Percentiles rank a stretch among this genome's conserved stretches.
phyloP scores from a whole-genome alignment of 2,329 filamentous ascomycete species.

The Aspergillus ochraceus region DNA sequence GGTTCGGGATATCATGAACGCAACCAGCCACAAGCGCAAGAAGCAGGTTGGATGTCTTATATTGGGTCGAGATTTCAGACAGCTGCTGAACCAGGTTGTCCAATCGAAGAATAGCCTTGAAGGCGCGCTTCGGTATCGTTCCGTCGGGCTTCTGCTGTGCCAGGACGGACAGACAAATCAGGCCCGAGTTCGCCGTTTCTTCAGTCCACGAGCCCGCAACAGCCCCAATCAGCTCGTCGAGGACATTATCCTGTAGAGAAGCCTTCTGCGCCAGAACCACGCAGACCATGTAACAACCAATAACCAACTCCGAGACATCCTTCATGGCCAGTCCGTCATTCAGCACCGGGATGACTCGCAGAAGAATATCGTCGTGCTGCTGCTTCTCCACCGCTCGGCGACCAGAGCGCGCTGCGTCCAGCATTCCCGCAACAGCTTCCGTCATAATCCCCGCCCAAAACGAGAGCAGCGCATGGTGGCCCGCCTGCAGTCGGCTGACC shows the following conservation, averaged over 20 bases:
- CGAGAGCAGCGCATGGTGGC: slow-evolving; percentile 74
- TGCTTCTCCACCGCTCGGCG: slow-evolving; percentile 73
- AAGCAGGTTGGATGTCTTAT: slow-evolving; percentile 35
- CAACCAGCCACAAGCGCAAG: slow-evolving; percentile 40
- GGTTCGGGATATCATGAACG: slow-evolving; percentile 32
- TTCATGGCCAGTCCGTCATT: slow-evolving; percentile 75
- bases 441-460: slow-evolving; percentile 92
- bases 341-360: slow-evolving; percentile 68
- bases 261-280: slow-evolving; percentile 83
- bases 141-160: slow-evolving; percentile 74
- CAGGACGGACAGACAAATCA: slow-evolving; percentile 78
- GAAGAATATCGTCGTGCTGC: slow-evolving; percentile 74
- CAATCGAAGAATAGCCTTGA: slow-evolving; percentile 51
- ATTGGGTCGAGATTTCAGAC: slow-evolving; percentile 34
- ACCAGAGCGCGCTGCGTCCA: slow-evolving; percentile 76
- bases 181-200: slow-evolving; percentile 70
- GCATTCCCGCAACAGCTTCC: slow-evolving; percentile 78
- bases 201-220: slow-evolving; percentile 73
- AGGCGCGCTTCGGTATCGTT: slow-evolving; percentile 67
- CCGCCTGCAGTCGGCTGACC: slow-evolving; percentile 68
- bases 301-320: slow-evolving; percentile 73
- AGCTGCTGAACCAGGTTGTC: slow-evolving; percentile 34
- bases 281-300: slow-evolving; percentile 89
- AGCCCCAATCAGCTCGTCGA: slow-evolving; percentile 89
- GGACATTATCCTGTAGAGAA: slow-evolving; percentile 71